These are phyloP conservation scores for Tritrichomonas foetus DNA, from an alignment of 208 protist genomes.

Conservation along the genomic window DNA sequence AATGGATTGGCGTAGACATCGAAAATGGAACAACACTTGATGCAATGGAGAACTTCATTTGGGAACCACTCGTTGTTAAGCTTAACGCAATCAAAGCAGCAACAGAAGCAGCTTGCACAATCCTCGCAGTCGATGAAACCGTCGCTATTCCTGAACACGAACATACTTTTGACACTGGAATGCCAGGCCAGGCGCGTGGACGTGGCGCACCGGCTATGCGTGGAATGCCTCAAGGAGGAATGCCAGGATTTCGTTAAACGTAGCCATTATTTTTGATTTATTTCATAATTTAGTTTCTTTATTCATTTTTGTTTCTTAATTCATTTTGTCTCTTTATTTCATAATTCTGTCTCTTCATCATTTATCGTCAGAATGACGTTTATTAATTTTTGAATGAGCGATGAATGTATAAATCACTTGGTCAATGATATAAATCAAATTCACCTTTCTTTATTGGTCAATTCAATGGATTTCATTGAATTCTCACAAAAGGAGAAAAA, in stretches of 20 bases:
- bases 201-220: not conserved
- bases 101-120: conserved; percentile 96
- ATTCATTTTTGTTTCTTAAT: too few species aligned
- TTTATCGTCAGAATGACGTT: too few species aligned
- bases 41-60: conserved; percentile 84
- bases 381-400: too few species aligned
- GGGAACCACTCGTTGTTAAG: conserved; percentile 81
- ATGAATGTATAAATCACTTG: too few species aligned
- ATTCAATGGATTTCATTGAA: too few species aligned
- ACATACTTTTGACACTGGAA: not conserved
- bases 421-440: too few species aligned
- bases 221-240: not conserved
- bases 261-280: not conserved
- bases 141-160: conserved; percentile 60
- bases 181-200: not conserved
- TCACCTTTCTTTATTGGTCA: too few species aligned
- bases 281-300: not conserved
- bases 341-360: too few species aligned
- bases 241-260: not conserved
- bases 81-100: conserved; percentile 94
- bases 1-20: conserved; percentile 52
- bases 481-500: too few species aligned
- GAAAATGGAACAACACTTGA: conserved; percentile 78
- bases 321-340: too few species aligned
- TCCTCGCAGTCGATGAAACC: conserved; percentile 99